Evolutionary conservation across 139 green algal species (phyloP).

Genomic region (Auxenochlorella protothecoides): DNA sequence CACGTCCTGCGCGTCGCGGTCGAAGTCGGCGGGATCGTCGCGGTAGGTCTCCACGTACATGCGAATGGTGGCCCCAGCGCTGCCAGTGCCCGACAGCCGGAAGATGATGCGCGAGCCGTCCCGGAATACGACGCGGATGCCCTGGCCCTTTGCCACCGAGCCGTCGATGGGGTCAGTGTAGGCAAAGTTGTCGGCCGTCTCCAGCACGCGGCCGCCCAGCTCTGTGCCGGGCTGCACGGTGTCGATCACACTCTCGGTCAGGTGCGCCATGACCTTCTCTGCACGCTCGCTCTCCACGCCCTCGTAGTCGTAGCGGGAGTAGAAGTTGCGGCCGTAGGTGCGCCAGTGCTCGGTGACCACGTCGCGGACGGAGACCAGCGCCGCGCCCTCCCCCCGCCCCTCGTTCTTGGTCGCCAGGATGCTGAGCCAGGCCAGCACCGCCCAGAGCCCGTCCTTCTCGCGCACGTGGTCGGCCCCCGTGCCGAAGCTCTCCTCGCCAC

Average conservation of each 20-base stretch:
- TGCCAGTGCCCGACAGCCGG: slow-evolving; percentile 84
- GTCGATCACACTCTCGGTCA: slow-evolving; percentile 36
- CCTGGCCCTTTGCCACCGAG: slow-evolving; percentile 82
- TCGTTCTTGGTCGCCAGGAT: slow-evolving; percentile 93
- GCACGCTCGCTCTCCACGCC: slow-evolving; percentile 64
- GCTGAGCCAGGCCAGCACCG: slow-evolving; percentile 84
- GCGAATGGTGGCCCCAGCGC: slow-evolving; percentile 84
- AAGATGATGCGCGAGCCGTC: slow-evolving; percentile 96
- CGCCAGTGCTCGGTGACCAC: slow-evolving; percentile 91
- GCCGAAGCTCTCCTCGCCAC: slow-evolving; percentile 96
- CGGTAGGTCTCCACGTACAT: slow-evolving; percentile 99
- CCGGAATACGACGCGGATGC: slow-evolving; percentile 90
- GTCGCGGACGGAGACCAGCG: slow-evolving; percentile 80
- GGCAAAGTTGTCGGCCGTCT: slow-evolving; percentile 88
- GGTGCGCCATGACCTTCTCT: slow-evolving; percentile 75
- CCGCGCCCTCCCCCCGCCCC: slow-evolving; percentile 54
- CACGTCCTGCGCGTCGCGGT: slow-evolving; percentile 71
- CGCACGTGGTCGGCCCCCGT: slow-evolving; percentile 91
- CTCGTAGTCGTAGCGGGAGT: slow-evolving; percentile 91
- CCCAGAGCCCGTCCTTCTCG: slow-evolving; percentile 98
- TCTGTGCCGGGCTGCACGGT: background rate
- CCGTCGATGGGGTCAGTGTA: slow-evolving; percentile 97
- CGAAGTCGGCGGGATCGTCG: slow-evolving; percentile 58
- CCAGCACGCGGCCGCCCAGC: slow-evolving; percentile 22
- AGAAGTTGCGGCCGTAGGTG: slow-evolving; percentile 86